Evolutionary conservation across 2,329 filamentous ascomycete genomes (phyloP).

Genomic region (Xenoacremonium recifei): DNA sequence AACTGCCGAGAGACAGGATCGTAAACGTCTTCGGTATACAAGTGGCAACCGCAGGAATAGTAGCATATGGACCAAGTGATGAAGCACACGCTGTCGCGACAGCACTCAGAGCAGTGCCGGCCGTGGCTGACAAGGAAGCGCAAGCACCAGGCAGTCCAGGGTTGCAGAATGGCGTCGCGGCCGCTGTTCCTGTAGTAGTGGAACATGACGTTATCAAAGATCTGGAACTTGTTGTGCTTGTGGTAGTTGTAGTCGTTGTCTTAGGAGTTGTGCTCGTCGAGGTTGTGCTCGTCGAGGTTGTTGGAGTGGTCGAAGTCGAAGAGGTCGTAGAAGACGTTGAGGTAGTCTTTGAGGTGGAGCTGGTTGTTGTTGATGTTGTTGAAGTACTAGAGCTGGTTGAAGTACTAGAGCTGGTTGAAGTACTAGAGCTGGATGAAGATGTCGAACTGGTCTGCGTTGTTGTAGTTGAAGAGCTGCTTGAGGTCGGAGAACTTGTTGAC

Average conservation of each 20-base stretch:
- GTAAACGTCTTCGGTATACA: too few relatives aligned
- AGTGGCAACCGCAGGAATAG: too few relatives aligned
- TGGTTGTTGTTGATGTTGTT: not conserved
- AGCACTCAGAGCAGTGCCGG: not conserved
- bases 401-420: not conserved
- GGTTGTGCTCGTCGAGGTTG: not conserved
- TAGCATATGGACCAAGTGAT: not conserved
- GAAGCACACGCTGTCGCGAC: too few relatives aligned
- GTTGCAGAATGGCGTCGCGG: not conserved
- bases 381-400: not conserved
- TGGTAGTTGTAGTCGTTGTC: not conserved
- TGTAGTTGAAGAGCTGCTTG: not conserved
- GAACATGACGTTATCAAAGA: not conserved
- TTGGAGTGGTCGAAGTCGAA: not conserved
- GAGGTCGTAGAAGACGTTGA: not conserved
- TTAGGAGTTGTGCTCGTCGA: not conserved
- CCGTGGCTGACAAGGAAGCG: not conserved
- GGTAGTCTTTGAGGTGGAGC: not conserved
- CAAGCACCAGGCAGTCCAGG: not conserved
- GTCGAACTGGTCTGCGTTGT: not conserved
- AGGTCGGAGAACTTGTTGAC: not conserved
- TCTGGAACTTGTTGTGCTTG: not conserved
- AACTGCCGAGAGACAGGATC: too few relatives aligned
- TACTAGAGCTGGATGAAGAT: not conserved
- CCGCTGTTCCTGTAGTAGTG: too few relatives aligned